phyloP scores from a whole-genome alignment of 345 rosid genomes.

The Ceriops zippeliana region DNA sequence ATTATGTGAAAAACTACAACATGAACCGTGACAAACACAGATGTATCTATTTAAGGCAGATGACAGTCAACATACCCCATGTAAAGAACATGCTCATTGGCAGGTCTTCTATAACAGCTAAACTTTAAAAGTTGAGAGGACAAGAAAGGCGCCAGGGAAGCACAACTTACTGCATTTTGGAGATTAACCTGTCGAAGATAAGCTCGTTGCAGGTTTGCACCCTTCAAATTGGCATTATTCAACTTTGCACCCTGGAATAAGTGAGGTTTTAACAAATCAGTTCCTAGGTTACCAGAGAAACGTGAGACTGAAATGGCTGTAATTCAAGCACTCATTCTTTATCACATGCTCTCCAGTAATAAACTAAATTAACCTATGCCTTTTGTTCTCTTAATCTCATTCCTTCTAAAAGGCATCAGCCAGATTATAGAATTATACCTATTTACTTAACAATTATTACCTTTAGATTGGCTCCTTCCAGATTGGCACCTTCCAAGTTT shows the following conservation, averaged over 20 bases:
- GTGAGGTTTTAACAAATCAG: slow-evolving; percentile 2
- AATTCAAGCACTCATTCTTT: not conserved
- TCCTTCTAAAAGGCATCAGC: not conserved
- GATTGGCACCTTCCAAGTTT: slow-evolving; percentile 87
- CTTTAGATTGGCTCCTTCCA: slow-evolving; percentile 96
- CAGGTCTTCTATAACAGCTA: not conserved
- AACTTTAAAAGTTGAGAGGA: no score
- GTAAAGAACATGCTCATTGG: not conserved
- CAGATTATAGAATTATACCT: not conserved
- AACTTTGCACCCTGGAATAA: slow-evolving; percentile 77
- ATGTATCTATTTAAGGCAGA: no score
- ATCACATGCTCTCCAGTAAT: not conserved
- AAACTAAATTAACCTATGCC: not conserved
- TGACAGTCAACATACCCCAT: no score
- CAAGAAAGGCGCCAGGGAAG: no score
- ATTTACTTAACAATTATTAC: slow-evolving; percentile 27
- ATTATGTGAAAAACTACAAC: no score
- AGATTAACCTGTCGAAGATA: slow-evolving; percentile 84
- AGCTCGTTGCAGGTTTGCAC: slow-evolving; percentile 92
- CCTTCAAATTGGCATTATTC: slow-evolving; percentile 74
- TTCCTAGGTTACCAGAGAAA: not conserved
- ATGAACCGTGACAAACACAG: no score
- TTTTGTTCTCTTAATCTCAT: not conserved
- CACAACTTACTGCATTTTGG: slow-evolving; percentile 65
- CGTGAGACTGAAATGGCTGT: not conserved